A percentile compares a stretch with the other conserved stretches of the same genome.
Evolutionary conservation across 345 rosid species (phyloP).

Genomic region (Kernera saxatilis): DNA sequence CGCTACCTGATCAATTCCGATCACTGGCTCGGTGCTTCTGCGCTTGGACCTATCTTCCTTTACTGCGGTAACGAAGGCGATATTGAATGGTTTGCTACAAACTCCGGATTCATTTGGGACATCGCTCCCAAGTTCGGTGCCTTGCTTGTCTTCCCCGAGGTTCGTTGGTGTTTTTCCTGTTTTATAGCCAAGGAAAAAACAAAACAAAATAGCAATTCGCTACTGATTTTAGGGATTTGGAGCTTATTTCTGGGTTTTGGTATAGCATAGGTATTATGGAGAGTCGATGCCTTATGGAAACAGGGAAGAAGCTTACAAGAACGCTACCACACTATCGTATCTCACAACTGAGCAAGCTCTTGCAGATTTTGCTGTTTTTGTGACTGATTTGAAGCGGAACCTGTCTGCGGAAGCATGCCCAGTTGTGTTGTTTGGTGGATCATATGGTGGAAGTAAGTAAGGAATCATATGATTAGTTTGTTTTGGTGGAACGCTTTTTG

Average conservation of each 20-base stretch:
- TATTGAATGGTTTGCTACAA: constrained; percentile 78
- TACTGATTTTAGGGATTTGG: constrained; percentile 2
- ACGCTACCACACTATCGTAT: constrained; percentile 58
- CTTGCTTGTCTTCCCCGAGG: constrained; percentile 77
- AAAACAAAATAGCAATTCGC: not conserved
- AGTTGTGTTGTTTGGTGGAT: constrained; percentile 89
- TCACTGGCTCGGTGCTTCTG: constrained; percentile 56
- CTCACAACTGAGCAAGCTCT: constrained; percentile 93
- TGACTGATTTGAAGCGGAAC: constrained; percentile 67
- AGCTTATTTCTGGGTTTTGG: constrained; percentile 6
- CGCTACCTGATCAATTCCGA: constrained; percentile 66
- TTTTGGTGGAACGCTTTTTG: not conserved
- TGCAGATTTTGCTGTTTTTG: constrained; percentile 75
- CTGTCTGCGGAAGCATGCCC: constrained; percentile 82
- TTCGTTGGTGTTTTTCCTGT: constrained; percentile 16
- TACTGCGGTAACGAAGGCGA: constrained; percentile 90
- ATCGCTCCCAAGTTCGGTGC: constrained; percentile 77
- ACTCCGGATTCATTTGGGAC: constrained; percentile 79
- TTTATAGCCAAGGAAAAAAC: not conserved
- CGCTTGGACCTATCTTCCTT: constrained; percentile 66
- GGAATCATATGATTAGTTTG: not conserved
- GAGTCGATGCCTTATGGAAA: constrained; percentile 74
- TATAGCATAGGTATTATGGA: constrained; percentile 82
- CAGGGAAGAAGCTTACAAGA: constrained; percentile 59
- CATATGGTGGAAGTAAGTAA: constrained; percentile 92